Base-by-base conservation (phyloP, 192 early-diverging fungal genomes). In the Borealophlyctis nickersoniae region DNA sequence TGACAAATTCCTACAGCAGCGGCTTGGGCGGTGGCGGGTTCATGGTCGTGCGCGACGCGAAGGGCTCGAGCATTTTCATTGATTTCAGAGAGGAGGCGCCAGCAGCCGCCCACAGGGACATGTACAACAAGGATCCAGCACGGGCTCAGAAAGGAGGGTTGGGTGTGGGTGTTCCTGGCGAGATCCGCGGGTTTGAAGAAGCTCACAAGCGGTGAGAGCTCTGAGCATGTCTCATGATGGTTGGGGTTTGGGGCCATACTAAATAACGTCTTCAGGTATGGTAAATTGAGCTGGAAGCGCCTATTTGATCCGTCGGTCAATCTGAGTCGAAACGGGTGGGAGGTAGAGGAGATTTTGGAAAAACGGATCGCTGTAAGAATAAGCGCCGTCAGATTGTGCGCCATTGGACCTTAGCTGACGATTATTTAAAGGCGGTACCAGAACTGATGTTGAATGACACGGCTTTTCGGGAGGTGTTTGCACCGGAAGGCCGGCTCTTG, bases 21-120 rank as follows among this genome's bases (percentile, higher is more conserved):
- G 95, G 95, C 31, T 92, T 98, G 54, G 93, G 95, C 36, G 93
- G 95, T 9, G 95, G 95, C 29, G 95, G 95, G 4, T 96, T 98
- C 69, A 91, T 95, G 89, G 77, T 92, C 5, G 79, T 95, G 9
- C 83, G 91, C 31, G 66, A 77, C 2, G 65, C 77, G 2, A 83
- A 84, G 55, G 84, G 82, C 0, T 32, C 34, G 22, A 62, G 53
- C 16, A 36, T 62, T 54, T 79, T 88, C 19, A 82, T 98, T 36
- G 91, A 98, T 67, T 98, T 96, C 58, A 76, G 95, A 26, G 95
- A 98, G 69, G 74, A 77, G 0, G 95, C 95, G 9, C 92, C 91
- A 5, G 69, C 71, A 33, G 87, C 86, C 9, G 81, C 91, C 3
- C 73, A 63, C n/a, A 75, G 67, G 28, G 83, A 91, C 62, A 96